A percentile compares a stretch with the other conserved stretches of the same genome.
Evolutionary conservation across 2,329 filamentous ascomycete species (phyloP).

Genomic region (Didymella segeticola): DNA sequence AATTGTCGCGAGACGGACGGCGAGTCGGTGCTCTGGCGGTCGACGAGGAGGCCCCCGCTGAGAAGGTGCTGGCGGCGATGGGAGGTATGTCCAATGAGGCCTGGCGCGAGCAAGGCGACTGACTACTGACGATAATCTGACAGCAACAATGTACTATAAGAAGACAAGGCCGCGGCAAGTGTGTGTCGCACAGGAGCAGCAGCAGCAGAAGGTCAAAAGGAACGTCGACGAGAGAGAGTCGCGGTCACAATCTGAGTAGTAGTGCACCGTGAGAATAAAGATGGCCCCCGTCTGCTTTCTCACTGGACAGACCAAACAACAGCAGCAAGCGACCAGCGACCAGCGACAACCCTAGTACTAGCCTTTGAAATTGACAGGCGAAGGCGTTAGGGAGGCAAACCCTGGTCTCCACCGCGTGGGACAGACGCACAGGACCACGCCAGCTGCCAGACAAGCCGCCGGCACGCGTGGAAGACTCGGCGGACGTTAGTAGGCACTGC

Average conservation of each 20-base stretch:
- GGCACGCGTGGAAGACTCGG: constrained; percentile 16
- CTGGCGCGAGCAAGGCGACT: too few species aligned
- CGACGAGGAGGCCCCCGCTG: constrained; percentile 19
- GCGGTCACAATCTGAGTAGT: constrained; percentile 3
- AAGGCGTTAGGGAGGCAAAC: constrained; percentile 10
- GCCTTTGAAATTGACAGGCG: constrained; percentile 16
- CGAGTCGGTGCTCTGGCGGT: constrained; percentile 18
- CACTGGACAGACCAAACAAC: constrained; percentile 2
- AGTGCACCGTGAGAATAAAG: constrained; percentile 10
- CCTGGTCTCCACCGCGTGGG: constrained; percentile 12
- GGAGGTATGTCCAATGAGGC: constrained; percentile 12
- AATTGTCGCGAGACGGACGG: constrained; percentile 10
- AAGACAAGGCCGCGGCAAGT: too few species aligned
- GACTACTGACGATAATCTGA: too few species aligned
- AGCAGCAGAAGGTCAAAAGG: neutral
- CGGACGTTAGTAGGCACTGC: constrained; percentile 6
- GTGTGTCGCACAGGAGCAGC: neutral
- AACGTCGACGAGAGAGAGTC: neutral
- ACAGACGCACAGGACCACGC: neutral
- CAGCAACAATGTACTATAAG: too few species aligned
- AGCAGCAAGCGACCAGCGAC: too few species aligned
- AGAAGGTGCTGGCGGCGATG: constrained; percentile 16
- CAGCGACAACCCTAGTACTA: too few species aligned
- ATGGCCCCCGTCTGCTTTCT: constrained; percentile 10
- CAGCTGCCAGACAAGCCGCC: constrained; percentile 9